Base-by-base conservation (phyloP, 306 rosid genomes). In the Dalbergia cultrata region DNA sequence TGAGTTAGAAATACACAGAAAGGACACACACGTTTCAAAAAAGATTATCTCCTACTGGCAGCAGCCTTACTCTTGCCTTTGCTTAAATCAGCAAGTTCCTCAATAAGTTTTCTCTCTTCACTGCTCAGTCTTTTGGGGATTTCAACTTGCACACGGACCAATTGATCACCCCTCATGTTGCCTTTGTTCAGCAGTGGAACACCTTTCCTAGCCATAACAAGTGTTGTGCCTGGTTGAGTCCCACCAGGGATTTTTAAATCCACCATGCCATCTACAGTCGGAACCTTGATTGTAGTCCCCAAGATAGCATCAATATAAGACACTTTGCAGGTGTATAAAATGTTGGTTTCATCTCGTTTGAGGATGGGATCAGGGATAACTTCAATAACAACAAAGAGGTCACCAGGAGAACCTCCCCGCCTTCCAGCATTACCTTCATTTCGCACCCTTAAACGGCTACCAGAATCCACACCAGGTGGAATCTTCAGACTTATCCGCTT, bases 371-470 rank as follows among this genome's bases (percentile, higher is more conserved):
- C 99, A 1, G 99, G 92, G 69, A 87, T 88, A 60, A 96, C 97
- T 62, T 96, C 98, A 37, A 96, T 90, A 70, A 92, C 90, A 22
- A 96, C 98, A 68, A 96, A 96, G 39, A 96, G 92, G 84, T 96
- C 99, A 5, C 98, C 99, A 0, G 99, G 90, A 61, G 97, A 75
- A 49, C 99, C 99, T 0, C 99, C 98, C 3, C 90, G 88, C 70
- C 88, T 90, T 74, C 99, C 99, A 33, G 98, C 89, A 84, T 96
- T 96, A 7, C 99, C 99, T 86, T 96, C 99, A 68, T 92, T 96
- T 39, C 97, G 88, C 53, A 96, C 99, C 87, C 99, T 90, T 84
- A 96, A 77, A 74, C 99, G 97, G 82, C 99, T 96, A 63, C 99
- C 97, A 13, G 97, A 87, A 75, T 96, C 99, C 83, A 96, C 98